These are phyloP conservation scores for Magnusiomyces paraingens DNA, from an alignment of 1,139 yeast species.

Conservation along the genomic window DNA sequence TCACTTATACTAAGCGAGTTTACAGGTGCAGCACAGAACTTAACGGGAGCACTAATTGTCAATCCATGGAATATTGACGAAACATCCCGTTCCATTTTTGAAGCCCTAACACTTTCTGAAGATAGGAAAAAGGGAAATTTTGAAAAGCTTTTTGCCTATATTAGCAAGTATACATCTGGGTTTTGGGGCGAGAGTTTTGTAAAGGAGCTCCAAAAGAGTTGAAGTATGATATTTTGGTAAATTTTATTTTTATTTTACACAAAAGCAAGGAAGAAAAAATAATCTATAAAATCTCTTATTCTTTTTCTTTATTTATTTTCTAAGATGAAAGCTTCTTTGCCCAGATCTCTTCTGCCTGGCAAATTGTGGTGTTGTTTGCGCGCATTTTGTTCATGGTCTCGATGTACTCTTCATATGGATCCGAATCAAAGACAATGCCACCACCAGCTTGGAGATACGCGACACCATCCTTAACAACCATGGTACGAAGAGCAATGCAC, in stretches of 20 bases:
- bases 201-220: constrained; percentile 49
- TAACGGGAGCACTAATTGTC: constrained; percentile 87
- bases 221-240: no score
- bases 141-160: constrained; percentile 74
- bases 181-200: constrained; percentile 98
- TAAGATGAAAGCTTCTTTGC: constrained; percentile 29
- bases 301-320: background rate
- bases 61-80: constrained; percentile 99
- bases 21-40: constrained; percentile 98
- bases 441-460: constrained; percentile 98
- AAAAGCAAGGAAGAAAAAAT: background rate
- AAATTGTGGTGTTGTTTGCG: constrained; percentile 83
- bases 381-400: constrained; percentile 97
- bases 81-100: constrained; percentile 75
- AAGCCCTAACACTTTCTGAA: constrained; percentile 75
- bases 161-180: constrained; percentile 86
- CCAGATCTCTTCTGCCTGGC: constrained; percentile 85
- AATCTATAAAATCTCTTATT: background rate
- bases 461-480: constrained; percentile 85
- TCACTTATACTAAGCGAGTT: constrained; percentile 83
- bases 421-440: constrained; percentile 93
- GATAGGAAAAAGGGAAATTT: constrained; percentile 76
- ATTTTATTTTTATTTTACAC: no score
- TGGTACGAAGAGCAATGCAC: constrained; percentile 92
- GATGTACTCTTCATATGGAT: constrained; percentile 88